phyloP scores from a whole-genome alignment of 495 filamentous ascomycete species.

The Choiromyces venosus region DNA sequence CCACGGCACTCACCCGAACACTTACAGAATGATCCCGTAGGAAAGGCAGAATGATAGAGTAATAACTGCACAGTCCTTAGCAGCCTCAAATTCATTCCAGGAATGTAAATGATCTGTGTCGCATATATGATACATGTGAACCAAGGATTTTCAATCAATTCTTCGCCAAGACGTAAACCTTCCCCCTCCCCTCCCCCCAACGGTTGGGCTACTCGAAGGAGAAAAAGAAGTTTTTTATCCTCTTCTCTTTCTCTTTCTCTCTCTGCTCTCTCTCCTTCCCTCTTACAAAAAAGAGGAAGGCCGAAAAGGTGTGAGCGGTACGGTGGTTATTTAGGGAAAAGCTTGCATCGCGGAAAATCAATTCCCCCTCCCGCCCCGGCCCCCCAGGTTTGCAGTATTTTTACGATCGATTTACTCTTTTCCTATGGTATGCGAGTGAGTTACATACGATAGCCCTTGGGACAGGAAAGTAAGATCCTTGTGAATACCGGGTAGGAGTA shows the following conservation, averaged over 20 bases:
- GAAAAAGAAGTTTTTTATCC: not conserved
- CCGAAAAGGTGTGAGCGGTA: not conserved
- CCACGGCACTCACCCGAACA: not conserved
- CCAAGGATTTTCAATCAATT: not conserved
- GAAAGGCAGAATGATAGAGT: not conserved
- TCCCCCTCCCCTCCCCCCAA: too few relatives aligned
- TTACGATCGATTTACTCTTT: not conserved
- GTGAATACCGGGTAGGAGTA: constrained; percentile 1
- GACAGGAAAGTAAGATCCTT: not conserved
- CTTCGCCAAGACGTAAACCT: not conserved
- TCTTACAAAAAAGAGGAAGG: not conserved
- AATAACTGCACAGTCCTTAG: not conserved
- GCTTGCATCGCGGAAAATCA: not conserved
- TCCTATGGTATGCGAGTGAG: not conserved
- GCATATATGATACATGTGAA: not conserved
- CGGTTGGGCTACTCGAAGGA: not conserved
- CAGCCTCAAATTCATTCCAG: not conserved
- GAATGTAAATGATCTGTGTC: not conserved
- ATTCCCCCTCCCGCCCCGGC: not conserved
- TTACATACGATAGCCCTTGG: not conserved
- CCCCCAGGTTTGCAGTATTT: not conserved
- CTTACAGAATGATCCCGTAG: not conserved
- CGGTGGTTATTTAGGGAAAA: not conserved
- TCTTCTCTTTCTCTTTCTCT: not conserved
- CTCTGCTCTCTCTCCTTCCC: not conserved